Conservation (phyloP, 2,329 filamentous ascomycete species). For the Ascochyta fabae region DNA sequence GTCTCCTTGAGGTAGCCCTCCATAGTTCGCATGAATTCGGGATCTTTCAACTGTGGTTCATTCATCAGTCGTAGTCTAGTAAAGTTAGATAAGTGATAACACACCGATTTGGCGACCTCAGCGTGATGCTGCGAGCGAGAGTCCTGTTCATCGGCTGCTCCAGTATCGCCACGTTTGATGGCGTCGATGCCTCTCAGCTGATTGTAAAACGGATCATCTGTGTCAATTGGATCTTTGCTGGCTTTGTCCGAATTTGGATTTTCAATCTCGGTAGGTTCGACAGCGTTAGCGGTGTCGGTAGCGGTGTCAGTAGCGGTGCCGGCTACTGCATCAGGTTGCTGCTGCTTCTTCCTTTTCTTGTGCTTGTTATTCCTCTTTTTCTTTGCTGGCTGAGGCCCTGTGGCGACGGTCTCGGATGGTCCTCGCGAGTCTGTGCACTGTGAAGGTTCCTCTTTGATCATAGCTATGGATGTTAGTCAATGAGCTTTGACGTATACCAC, state of each 20-base stretch:
- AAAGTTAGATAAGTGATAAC: background rate
- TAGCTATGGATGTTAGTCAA: background rate
- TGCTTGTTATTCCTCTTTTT: slow-evolving; percentile 12
- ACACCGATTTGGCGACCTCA: background rate
- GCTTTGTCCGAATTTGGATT: background rate
- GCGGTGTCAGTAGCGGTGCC: background rate
- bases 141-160: background rate
- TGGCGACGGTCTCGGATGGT: background rate
- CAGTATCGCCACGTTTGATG: background rate
- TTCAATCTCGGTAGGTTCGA: background rate
- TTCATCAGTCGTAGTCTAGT: background rate
- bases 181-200: slow-evolving; percentile 6
- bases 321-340: background rate
- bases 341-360: slow-evolving; percentile 11
- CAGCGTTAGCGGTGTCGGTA: background rate
- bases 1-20: slow-evolving; percentile 14
- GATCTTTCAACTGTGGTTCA: background rate
- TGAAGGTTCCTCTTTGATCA: background rate
- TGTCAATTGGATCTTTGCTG: background rate
- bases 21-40: slow-evolving; percentile 10
- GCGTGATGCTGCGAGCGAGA: background rate
- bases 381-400: slow-evolving; percentile 1
- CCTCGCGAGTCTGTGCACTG: background rate
- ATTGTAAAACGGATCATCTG: slow-evolving; percentile 1
- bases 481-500: too few species aligned